Conservation (phyloP, 1,284 basidiomycete genomes). For the Xanthoconium separans region DNA sequence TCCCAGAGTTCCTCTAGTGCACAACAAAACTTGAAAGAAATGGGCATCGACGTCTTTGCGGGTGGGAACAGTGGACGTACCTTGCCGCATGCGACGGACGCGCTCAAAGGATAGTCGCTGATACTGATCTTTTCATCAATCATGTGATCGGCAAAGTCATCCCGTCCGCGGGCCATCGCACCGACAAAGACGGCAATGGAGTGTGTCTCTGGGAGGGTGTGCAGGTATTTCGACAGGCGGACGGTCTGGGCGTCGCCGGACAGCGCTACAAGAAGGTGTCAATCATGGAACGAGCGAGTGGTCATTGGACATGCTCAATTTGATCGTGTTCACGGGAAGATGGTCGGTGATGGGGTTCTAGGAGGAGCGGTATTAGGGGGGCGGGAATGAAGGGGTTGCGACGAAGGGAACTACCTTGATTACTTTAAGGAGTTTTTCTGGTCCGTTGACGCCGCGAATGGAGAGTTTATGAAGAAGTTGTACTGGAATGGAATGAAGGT, state of each 20-base stretch:
- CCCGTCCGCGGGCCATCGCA: slow-evolving; percentile 93
- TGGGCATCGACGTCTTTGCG: slow-evolving; percentile 3
- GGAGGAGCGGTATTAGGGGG: slow-evolving; percentile 8
- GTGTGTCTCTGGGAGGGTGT: slow-evolving; percentile 81
- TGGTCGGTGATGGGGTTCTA: slow-evolving; percentile 96
- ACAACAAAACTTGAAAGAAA: slow-evolving; percentile 58
- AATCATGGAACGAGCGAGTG: slow-evolving; percentile 11
- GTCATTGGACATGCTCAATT: slow-evolving; percentile 73
- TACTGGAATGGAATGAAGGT: slow-evolving; percentile 50
- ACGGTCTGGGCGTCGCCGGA: slow-evolving; percentile 90
- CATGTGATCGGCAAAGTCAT: slow-evolving; percentile 96
- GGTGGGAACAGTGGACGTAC: slow-evolving; percentile 42
- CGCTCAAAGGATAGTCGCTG: slow-evolving; percentile 92
- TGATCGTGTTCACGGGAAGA: slow-evolving; percentile 93
- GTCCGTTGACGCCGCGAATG: slow-evolving; percentile 94
- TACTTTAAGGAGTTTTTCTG: slow-evolving; percentile 95
- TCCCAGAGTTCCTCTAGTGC: slow-evolving; percentile 66
- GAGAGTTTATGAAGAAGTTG: slow-evolving; percentile 96
- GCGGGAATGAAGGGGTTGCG: neutral
- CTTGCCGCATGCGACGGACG: slow-evolving; percentile 96
- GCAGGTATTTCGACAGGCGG: slow-evolving; percentile 82
- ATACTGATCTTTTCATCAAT: slow-evolving; percentile 98
- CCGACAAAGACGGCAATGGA: slow-evolving; percentile 95
- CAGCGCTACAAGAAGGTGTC: slow-evolving; percentile 56
- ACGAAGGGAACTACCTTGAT: slow-evolving; percentile 67